Base-by-base conservation (phyloP, 2,329 filamentous ascomycete genomes). In the Thyridium curvatum region DNA sequence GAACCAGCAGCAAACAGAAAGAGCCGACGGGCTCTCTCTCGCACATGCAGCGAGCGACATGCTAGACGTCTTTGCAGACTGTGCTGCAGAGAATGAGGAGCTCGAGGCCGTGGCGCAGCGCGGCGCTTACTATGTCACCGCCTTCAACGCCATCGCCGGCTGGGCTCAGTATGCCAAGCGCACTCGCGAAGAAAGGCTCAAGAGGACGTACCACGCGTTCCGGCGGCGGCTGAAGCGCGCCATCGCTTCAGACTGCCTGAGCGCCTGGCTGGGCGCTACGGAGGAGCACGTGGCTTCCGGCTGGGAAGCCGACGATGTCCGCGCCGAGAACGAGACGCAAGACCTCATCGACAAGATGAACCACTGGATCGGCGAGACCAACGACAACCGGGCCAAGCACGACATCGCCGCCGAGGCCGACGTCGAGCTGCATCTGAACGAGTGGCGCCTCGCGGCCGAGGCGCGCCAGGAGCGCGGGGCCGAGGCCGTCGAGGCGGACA, bases 91-190 rank as follows among this genome's bases (percentile, higher is more conserved):
- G 4, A 36, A 42, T 13, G 41, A 29, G 3, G 39, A 14, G 15
- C 44, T 44, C 37, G 38, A 35, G 8, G 29, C 33, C 6, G 17
- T 47, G 8, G 46, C 49, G 0, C 30, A 30, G 4, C 47, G 46
- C 10, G 49, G 49, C 8, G 49, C 49, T 14, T 52, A 41, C 32
- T 52, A 49, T 13, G 45, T 50, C 14, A 39, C 41, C 18, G 41
- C 42, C 12, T 34, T 34, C n/a, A 45, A 44, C 29, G 41, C 45
- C 6, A 35, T 50, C 15, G 21, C 39, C 4, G 46, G 43, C 34
- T 52, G 49, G 49, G 18, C 34, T 2, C 33, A 31, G 4, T 34
- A 37, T 6, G 48, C 47, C 13, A 40, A 35, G 12, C 18, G 17
- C 9, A 35, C 38, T 15, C 45, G 49, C 7, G 36, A 45, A 14